Evolutionary conservation across 345 rosid genomes (phyloP).

Genomic region (Gossypium arboreum): DNA sequence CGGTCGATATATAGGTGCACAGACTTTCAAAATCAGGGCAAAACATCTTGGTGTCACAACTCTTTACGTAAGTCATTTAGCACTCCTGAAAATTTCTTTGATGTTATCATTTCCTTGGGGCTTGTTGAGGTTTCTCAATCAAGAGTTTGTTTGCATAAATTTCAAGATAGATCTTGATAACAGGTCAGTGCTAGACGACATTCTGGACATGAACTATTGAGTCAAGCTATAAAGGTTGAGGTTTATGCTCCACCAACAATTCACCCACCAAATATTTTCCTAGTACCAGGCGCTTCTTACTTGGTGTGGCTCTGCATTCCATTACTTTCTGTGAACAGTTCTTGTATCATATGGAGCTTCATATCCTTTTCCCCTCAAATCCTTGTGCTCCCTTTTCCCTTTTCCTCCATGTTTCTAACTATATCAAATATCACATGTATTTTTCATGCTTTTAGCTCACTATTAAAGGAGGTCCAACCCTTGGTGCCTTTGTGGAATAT

Average conservation of each 20-base stretch:
- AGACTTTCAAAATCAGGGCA: conserved; percentile 57
- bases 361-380: neutral
- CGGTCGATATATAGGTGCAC: conserved; percentile 38
- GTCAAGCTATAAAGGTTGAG: conserved; percentile 78
- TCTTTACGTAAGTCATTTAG: conserved; percentile 59
- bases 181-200: conserved; percentile 80
- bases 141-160: conserved; percentile 17
- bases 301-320: conserved; percentile 42
- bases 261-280: conserved; percentile 66
- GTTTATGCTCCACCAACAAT: conserved; percentile 75
- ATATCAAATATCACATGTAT: conserved; percentile 8
- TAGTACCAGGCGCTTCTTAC: conserved; percentile 87
- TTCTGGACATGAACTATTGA: conserved; percentile 67
- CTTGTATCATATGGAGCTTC: neutral
- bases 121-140: conserved; percentile 9
- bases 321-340: neutral
- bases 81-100: conserved; percentile 13
- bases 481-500: conserved; percentile 61
- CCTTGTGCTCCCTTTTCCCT: neutral
- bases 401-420: conserved; percentile 12
- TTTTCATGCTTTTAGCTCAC: conserved; percentile 43
- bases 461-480: conserved; percentile 81
- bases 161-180: conserved; percentile 26
- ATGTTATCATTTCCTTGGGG: conserved; percentile 3
- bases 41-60: conserved; percentile 74